phyloP scores from a whole-genome alignment of 768 basidiomycete genomes.

The Galerina sulciceps region DNA sequence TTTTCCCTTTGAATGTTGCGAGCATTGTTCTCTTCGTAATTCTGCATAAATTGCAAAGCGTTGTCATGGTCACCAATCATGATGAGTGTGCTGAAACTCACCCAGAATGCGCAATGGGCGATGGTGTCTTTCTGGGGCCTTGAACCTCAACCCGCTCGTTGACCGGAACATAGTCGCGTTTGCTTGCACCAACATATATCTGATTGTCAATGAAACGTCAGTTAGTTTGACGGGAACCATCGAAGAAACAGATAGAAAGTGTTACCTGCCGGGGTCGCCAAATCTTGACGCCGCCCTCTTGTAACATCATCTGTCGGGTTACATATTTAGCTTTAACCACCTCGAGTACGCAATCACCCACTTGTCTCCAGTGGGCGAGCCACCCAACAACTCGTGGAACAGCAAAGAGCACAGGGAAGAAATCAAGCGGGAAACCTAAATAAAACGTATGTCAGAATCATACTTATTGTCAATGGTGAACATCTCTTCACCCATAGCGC shows the following conservation, averaged over 20 bases:
- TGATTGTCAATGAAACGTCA: constrained; percentile 27
- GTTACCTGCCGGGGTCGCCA: constrained; percentile 86
- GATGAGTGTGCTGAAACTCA: constrained; percentile 42
- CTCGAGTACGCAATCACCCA: constrained; percentile 24
- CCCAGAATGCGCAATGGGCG: constrained; percentile 74
- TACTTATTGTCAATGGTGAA: neutral
- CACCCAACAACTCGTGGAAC: constrained; percentile 93
- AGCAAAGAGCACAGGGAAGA: constrained; percentile 92
- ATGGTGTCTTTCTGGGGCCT: constrained; percentile 62
- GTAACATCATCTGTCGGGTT: constrained; percentile 82
- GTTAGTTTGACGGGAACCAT: constrained; percentile 10
- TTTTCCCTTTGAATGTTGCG: constrained; percentile 47
- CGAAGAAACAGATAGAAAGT: constrained; percentile 9
- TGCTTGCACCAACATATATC: constrained; percentile 79
- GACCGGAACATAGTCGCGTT: constrained; percentile 76
- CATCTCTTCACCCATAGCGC: constrained; percentile 74
- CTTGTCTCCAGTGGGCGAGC: constrained; percentile 93
- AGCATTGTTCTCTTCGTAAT: constrained; percentile 72
- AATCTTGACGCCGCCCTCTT: constrained; percentile 88
- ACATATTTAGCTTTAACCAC: neutral
- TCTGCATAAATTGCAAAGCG: constrained; percentile 36
- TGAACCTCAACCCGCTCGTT: constrained; percentile 60
- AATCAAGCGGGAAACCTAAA: constrained; percentile 88
- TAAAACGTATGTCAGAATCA: constrained; percentile 6
- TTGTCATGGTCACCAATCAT: constrained; percentile 43